Percentiles rank a stretch among this genome's conserved stretches.
phyloP scores from a whole-genome alignment of 2,329 filamentous ascomycete species.

The Pezicula carpinea region DNA sequence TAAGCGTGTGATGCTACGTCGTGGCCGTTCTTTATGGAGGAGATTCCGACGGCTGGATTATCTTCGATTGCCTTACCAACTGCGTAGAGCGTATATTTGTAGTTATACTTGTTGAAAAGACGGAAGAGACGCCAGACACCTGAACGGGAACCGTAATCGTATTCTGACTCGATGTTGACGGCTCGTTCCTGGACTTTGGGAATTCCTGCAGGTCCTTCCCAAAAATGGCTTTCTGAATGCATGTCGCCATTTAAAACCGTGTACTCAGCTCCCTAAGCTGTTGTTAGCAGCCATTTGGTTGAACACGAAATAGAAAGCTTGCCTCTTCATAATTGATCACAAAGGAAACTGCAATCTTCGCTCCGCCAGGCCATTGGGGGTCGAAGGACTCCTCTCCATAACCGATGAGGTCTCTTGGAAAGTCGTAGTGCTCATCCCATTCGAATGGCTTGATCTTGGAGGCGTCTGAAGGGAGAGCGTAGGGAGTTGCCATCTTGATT shows the following conservation, averaged over 20 bases:
- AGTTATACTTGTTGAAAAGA: conserved; percentile 36
- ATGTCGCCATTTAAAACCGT: conserved; percentile 20
- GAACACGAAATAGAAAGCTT: background rate
- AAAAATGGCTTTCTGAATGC: conserved; percentile 18
- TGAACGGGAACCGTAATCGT: conserved; percentile 31
- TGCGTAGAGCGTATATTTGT: conserved; percentile 38
- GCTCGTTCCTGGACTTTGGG: conserved; percentile 22
- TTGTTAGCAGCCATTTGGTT: background rate
- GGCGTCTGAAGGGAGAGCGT: conserved; percentile 14
- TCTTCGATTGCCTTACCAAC: conserved; percentile 35
- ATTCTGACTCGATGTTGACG: conserved; percentile 28
- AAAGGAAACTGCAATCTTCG: conserved; percentile 29
- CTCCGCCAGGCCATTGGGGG: conserved; percentile 28
- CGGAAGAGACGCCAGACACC: conserved; percentile 36
- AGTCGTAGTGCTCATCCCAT: conserved; percentile 24
- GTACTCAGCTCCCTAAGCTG: conserved; percentile 17
- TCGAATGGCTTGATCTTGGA: conserved; percentile 19
- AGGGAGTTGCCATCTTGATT: conserved; percentile 19
- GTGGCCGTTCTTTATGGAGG: conserved; percentile 35
- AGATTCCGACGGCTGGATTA: conserved; percentile 35
- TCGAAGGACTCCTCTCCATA: conserved; percentile 26
- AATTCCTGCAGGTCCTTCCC: conserved; percentile 16
- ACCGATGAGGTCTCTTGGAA: conserved; percentile 22
- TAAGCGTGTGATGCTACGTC: conserved; percentile 38
- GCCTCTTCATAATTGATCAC: conserved; percentile 26